Evolutionary conservation across 495 filamentous ascomycete genomes (phyloP), one percentile per base, ranked within the genome.

Genomic region (Usnea hakonensis): DNA sequence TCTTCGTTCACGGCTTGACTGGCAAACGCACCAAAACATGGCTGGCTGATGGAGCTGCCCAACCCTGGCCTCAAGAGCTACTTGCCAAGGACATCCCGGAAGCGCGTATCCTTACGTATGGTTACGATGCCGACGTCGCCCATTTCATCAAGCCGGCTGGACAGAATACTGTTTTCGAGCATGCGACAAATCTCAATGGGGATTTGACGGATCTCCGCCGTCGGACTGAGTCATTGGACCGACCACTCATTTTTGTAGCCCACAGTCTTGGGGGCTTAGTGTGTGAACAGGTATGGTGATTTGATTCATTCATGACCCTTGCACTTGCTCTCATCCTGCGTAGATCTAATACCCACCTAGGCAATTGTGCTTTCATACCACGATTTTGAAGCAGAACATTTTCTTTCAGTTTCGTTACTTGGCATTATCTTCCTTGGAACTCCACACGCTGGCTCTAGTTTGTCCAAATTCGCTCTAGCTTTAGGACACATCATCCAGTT

Each of bases 381-480:
- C 23, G 50, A 16, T 35, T 30, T 32, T 17, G 70, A 71, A 35
- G n/a, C 3, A 56, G 69, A 77, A 60, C 67, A 75, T 5, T 62
- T 64, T 9, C 66, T 79, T 13, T 65, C 72, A 33, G 44, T 63
- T 17, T 70, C 19, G 13, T 71, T 70, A 17, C 64, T 67, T 10
- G 75, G 69, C 17, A 70, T 79, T 38, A 60, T 68, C 11, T 79
- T 78, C 60, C 67, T 78, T n/a, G 74, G 74, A 4, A 77, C 76
- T 13, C 76, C 76, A 10, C 76, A 79, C 61, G 57, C 57, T 26
- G 75, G 76, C 3, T 32, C 72, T 28, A 65, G 62, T 35, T 65
- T 76, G 19, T 74, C 76, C 16, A n/a, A 58, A n/a, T 75, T 69
- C 69, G 73, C 67, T 35, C 26, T n/a, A 14, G 33, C 19, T 5